phyloP scores from a whole-genome alignment of 805 yeast species.

The Cyberlindnera mycetangii region DNA sequence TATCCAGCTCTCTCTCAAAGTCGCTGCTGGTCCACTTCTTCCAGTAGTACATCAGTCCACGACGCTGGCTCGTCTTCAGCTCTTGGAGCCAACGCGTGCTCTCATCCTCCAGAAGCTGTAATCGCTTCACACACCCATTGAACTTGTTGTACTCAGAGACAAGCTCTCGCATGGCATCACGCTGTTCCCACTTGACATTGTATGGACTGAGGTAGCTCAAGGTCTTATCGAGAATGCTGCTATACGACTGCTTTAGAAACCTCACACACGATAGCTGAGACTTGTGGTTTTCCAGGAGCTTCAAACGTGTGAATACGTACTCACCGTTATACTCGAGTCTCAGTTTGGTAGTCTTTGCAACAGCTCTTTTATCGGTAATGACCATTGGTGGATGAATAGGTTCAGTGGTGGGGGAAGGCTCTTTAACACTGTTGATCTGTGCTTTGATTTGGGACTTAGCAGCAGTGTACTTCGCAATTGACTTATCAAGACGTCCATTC shows the following conservation, averaged over 20 bases:
- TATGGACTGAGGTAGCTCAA: constrained; percentile 12
- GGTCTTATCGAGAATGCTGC: constrained; percentile 5
- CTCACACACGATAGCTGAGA: constrained; percentile 5
- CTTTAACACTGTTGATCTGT: neutral
- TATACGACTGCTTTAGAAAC: constrained; percentile 7
- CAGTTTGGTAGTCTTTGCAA: neutral
- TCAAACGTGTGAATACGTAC: constrained; percentile 12
- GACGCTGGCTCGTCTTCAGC: neutral
- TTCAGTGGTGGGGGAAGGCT: neutral
- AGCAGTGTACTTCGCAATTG: neutral
- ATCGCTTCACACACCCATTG: neutral
- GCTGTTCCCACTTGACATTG: constrained; percentile 13
- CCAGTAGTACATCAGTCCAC: neutral
- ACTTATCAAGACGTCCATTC: constrained; percentile 1
- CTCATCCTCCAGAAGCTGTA: neutral
- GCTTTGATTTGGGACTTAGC: neutral
- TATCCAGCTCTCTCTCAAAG: neutral
- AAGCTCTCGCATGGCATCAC: neutral
- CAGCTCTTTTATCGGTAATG: neutral
- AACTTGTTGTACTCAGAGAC: neutral
- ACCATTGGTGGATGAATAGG: neutral
- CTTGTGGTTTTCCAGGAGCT: constrained; percentile 8
- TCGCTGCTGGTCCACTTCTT: neutral
- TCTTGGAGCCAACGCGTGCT: neutral
- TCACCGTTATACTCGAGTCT: constrained; percentile 15